Base-by-base conservation (phyloP, 495 filamentous ascomycete species). In the Rostrohypoxylon terebratum region DNA sequence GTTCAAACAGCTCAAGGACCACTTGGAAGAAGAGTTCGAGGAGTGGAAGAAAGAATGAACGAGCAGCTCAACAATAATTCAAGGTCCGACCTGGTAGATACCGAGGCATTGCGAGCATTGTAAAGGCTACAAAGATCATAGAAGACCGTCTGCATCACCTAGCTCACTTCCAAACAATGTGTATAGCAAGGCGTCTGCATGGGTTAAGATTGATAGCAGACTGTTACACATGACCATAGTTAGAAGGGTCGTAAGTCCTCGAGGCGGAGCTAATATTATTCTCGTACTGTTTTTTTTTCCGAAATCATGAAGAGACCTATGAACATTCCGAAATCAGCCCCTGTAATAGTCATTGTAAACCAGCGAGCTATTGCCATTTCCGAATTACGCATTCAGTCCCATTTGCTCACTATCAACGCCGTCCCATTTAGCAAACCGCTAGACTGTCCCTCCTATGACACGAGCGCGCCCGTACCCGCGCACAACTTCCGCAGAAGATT, bases 11-110 rank as follows among this genome's bases (percentile, higher is more conserved):
- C 80, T 98, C 73, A 97, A 94, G 81, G 84, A 81, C 68, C 96
- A 99, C 85, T 80, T 99, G 69, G 88, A 85, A 40, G 83, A 85
- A 68, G 96, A 99, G 81, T 94, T 93, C 79, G 87, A 91, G 75
- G 83, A 81, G 71, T 98, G 95, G 95, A 94, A 88, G 81, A 87
- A 75, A 72, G 83, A 91, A 69, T 96, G 76, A 81, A 51, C 23
- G 2, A 36, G 21, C 1, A 13, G 14, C 2, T 48, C 34, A 18
- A n/a, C 0, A 44, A 5, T 9, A 42, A 14, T 10, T 5, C 10
- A 23, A 34, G 31, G 23, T n/a, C 21, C 28, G 9, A 23, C 44
- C 23, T 54, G 14, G 33, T 28, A 3, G 18, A 54, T 11, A 14
- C 13, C 3, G 11, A 54, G 9, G n/a, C 5, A 4, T 53, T 11